Evolutionary conservation across 192 early-diverging fungal genomes (phyloP), one percentile per base, ranked within the genome.

Genomic region (Coemansia sp.): DNA sequence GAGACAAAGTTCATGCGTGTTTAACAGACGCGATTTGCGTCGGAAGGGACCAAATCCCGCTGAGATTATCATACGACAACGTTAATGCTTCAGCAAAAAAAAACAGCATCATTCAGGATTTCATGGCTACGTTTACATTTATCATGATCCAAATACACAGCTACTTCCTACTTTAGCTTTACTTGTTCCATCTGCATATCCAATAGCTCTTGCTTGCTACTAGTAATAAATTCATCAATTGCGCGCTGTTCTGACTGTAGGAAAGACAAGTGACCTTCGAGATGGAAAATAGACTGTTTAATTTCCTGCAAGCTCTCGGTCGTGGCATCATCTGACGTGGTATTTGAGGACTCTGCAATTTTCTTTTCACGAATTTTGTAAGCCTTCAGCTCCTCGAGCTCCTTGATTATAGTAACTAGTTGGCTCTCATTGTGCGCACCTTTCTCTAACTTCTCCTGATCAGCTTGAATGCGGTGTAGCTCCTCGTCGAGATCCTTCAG

Each of bases 241-340:
- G 71, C 67, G 30, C 71, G 70, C 68, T 74, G 69, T 10, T 67
- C 77, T 0, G 77, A 69, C 50, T 62, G 56, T 64, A 79, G 54
- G 26, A 73, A 70, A 34, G 77, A 60, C 53, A 79, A 38, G 19
- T 74, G 67, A n/a, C 77, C 77, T 32, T 79, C 77, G 19, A 79
- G 71, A 27, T 67, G 68, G 44, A 62, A 74, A 14, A 79, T 65
- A 12, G 77, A 67, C 61, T 79, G 71, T 54, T 79, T 79, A 49
- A 79, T 68, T 0, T 73, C 71, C 54, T 79, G 77, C 54, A 73
- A 24, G 19, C 61, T 58, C 64, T 78, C 68, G 8, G 19, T 28
- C 7, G 44, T 48, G 34, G n/a, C 22, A 12, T 55, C 52, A n/a
- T 25, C 12, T 10, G 38, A 25, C 0, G 14, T 16, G 23, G 30